Evolutionary conservation across 805 yeast genomes (phyloP), one percentile per base, ranked within the genome.

Genomic region (Yueomyces sinensis): DNA sequence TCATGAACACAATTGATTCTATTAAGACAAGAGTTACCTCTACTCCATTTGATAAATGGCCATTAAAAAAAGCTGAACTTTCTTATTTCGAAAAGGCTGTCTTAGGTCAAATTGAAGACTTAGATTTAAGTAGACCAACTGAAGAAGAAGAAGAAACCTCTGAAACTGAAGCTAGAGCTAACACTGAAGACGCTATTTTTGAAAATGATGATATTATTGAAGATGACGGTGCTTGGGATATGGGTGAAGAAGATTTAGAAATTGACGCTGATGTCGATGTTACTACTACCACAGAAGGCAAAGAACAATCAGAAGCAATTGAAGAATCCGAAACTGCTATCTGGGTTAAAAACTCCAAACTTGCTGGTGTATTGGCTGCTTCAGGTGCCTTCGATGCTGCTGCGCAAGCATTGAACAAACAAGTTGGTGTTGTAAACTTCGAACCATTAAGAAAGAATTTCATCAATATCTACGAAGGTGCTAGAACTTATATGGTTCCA

Each of bases 301-400:
- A 56, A 11, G 49, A 44, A 29, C 56, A 50, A 19, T 54, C 52
- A 15, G 58, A 50, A 17, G 33, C 49, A 16, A 43, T 50, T 11
- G 41, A 66, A 55, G 38, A 45, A 14, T 68, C 67, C 13, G 95
- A 87, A 54, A 59, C 75, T 23, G 76, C 77, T 4, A 58, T 59
- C 38, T 93, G 99, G 98, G 70, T 82, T 22, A 79, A 89, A 44
- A 83, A 81, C 58, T 82, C 95, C 14, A 81, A 79, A 42, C 71
- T 87, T 37, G 84, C 96, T 4, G 96, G 95, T 22, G 84, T 83
- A 19, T 82, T 84, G 47, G 86, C 80, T 49, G 96, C 98, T 2
- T 86, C 95, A 3, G 99, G 99, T 47, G 82, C 93, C 4, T 89
- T 89, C 54, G 96, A 86, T 45, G 81, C 89, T 35, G 99, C 97